Base-by-base conservation (phyloP, 164 flowering plant genomes). In the Sextonia rubra region DNA sequence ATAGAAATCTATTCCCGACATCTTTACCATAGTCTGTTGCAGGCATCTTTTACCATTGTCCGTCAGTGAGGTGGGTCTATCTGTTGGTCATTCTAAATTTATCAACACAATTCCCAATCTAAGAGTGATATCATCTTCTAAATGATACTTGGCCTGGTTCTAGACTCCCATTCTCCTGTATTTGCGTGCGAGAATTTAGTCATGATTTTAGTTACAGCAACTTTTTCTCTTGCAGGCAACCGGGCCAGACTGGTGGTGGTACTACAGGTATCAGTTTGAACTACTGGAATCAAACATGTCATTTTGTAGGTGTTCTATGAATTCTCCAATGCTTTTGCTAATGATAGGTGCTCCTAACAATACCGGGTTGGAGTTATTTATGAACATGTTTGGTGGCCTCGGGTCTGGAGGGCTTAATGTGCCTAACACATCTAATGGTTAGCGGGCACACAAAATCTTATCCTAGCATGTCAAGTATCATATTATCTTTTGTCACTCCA, bases 361-460 rank as follows among this genome's bases (percentile, higher is more conserved):
- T 52, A 29, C 58, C 76, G 88, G 86, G 7, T 61, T 88, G 75
- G 87, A 88, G 47, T 65, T 77, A 76, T 74, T 88, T 84, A 82
- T 88, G 91, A 86, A 82, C 78, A 82, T 88, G 87, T 83, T 88
- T 56, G 86, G 88, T 56, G 88, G 89, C 20, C 88, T 84, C 32
- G 88, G 88, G 1, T 82, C 83, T 69, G 86, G 89, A 30, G 79
- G 85, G 27, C 69, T 79, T 32, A 69, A 68, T 62, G 79, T 73
- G 60, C 78, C 86, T 22, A 80, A 73, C 68, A 69, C 73, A 66
- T 52, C 86, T 15, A 69, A 81, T 77, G 89, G 91, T 86, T 26
- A 37, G 12, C 15, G 0, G 58, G 17, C 58, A 52, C 17, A 11
- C 58, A 52, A 15, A 52, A 17, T 15, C 58, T 52, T 52, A 3